These are phyloP conservation scores for Globisporangium carolinianum DNA, from an alignment of 352 stramenopile genomes.

Conservation along the genomic window DNA sequence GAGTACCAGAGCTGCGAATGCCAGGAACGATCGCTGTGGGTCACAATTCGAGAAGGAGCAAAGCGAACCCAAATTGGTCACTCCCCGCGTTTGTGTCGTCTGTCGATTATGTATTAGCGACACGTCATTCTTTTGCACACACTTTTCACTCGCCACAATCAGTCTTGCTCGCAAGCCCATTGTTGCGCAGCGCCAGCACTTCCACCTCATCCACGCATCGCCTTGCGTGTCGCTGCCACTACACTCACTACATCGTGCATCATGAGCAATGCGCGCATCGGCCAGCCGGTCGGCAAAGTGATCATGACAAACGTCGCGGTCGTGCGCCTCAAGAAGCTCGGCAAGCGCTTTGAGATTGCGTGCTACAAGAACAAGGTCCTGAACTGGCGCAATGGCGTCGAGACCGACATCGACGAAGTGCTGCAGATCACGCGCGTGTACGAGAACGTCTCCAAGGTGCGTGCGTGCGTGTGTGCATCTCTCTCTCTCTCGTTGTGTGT, in stretches of 20 bases:
- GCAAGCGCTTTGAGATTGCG: slow-evolving; percentile 98
- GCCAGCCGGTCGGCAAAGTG: slow-evolving; percentile 78
- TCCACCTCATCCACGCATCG: no score
- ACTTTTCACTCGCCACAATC: no score
- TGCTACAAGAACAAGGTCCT: slow-evolving; percentile 99
- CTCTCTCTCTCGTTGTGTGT: not conserved
- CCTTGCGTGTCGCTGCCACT: not conserved
- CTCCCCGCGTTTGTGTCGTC: no score
- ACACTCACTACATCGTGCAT: slow-evolving; percentile 1
- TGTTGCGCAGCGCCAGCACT: not conserved
- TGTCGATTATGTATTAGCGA: no score
- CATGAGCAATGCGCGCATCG: slow-evolving; percentile 62
- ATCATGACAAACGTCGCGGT: slow-evolving; percentile 97
- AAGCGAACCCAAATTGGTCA: no score
- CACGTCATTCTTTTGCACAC: no score
- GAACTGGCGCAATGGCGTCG: slow-evolving; percentile 97
- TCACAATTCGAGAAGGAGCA: no score
- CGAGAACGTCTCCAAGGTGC: slow-evolving; percentile 94
- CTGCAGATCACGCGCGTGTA: slow-evolving; percentile 97
- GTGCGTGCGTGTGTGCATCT: not conserved
- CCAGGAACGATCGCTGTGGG: no score
- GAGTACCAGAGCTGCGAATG: no score
- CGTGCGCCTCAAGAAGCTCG: slow-evolving; percentile 91
- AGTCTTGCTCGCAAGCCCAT: no score
- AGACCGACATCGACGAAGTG: slow-evolving; percentile 97